A percentile compares a stretch with the other conserved stretches of the same genome.
These are phyloP conservation scores for Ceriops zippeliana DNA, from an alignment of 345 rosid genomes.

Conservation along the genomic window DNA sequence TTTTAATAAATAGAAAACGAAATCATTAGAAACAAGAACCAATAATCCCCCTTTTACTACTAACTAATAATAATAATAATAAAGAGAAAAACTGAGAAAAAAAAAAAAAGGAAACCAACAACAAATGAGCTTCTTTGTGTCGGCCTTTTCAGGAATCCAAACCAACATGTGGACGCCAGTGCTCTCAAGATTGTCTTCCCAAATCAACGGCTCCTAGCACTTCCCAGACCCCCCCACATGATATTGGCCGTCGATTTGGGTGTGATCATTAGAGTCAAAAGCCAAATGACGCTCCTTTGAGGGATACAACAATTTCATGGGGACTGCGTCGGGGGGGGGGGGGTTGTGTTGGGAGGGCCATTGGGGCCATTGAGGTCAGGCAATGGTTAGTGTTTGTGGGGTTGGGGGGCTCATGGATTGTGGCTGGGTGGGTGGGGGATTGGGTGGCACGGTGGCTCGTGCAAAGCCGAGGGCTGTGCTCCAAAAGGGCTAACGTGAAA, in stretches of 20 bases:
- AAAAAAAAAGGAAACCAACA: constrained; percentile 19
- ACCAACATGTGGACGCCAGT: constrained; percentile 22
- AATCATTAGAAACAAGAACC: background rate
- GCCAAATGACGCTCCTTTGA: background rate
- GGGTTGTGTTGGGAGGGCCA: background rate
- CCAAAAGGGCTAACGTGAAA: constrained; percentile 35
- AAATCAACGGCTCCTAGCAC: constrained; percentile 15
- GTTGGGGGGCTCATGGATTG: too few relatives aligned
- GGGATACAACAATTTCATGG: background rate
- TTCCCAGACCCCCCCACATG: too few relatives aligned
- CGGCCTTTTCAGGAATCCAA: constrained; percentile 25
- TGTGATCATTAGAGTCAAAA: background rate
- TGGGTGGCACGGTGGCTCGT: constrained; percentile 20
- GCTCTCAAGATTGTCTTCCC: constrained; percentile 23
- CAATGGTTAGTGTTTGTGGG: background rate
- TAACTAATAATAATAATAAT: too few relatives aligned
- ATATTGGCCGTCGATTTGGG: constrained; percentile 12
- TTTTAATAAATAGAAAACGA: too few relatives aligned
- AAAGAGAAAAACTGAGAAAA: too few relatives aligned
- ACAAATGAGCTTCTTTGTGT: constrained; percentile 31
- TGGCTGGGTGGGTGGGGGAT: background rate
- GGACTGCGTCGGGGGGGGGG: constrained; percentile 15
- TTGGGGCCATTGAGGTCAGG: constrained; percentile 2
- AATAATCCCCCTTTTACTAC: background rate
- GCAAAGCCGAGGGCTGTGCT: constrained; percentile 18